These are phyloP conservation scores for Prosopis cineraria DNA, from an alignment of 306 rosid genomes.

Conservation along the genomic window DNA sequence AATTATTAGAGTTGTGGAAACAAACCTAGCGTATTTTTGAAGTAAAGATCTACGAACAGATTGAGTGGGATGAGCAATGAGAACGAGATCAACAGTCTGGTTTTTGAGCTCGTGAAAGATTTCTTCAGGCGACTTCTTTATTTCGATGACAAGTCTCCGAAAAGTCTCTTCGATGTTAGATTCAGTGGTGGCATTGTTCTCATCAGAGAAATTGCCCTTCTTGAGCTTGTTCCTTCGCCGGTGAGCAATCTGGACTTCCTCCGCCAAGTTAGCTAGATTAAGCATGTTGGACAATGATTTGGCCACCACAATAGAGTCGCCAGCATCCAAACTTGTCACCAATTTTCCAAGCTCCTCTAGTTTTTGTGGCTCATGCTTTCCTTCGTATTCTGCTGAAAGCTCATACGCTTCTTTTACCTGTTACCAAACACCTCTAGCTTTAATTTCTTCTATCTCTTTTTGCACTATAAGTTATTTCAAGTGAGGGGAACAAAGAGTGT, in stretches of 20 bases:
- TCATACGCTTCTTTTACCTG: slow-evolving; percentile 92
- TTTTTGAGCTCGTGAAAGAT: slow-evolving; percentile 86
- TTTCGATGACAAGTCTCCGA: slow-evolving; percentile 67
- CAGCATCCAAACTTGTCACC: slow-evolving; percentile 87
- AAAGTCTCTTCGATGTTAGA: slow-evolving; percentile 93
- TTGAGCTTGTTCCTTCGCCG: slow-evolving; percentile 81
- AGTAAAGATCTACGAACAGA: slow-evolving; percentile 94
- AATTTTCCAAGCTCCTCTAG: slow-evolving; percentile 78
- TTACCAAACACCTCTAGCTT: not conserved
- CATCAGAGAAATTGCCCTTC: slow-evolving; percentile 81
- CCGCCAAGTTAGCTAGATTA: slow-evolving; percentile 94
- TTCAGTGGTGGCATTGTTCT: slow-evolving; percentile 83
- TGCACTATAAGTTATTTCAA: no score
- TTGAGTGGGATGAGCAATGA: slow-evolving; percentile 97
- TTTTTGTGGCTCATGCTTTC: slow-evolving; percentile 68
- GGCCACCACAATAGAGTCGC: slow-evolving; percentile 88
- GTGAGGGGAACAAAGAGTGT: no score
- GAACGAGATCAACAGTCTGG: slow-evolving; percentile 91
- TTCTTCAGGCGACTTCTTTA: slow-evolving; percentile 84
- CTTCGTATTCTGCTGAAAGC: slow-evolving; percentile 93
- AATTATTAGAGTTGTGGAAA: not conserved
- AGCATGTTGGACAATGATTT: slow-evolving; percentile 94
- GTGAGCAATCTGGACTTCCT: slow-evolving; percentile 91
- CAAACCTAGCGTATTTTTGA: slow-evolving; percentile 91
- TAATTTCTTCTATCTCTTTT: not conserved